A percentile compares a stretch with the other conserved stretches of the same genome.
Conservation (phyloP, 2,329 filamentous ascomycete species). For the Madurella fahalii region DNA sequence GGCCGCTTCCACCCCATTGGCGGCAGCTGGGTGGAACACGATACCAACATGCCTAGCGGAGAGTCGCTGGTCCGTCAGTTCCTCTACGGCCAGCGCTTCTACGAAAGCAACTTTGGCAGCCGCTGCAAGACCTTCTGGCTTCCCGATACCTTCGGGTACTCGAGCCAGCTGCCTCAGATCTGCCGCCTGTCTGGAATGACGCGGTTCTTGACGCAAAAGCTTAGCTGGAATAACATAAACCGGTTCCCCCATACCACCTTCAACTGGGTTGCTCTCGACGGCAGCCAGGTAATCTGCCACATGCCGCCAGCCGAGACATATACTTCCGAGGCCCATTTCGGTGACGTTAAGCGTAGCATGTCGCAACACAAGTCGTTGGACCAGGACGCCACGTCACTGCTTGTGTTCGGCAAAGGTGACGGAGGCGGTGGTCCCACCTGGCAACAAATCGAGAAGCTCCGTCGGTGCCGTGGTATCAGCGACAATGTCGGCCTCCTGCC, state of each 20-base stretch:
- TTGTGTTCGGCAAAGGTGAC: slow-evolving; percentile 95
- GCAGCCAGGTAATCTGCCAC: slow-evolving; percentile 94
- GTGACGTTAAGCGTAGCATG: slow-evolving; percentile 85
- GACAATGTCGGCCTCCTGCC: slow-evolving; percentile 82
- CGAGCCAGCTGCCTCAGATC: slow-evolving; percentile 86
- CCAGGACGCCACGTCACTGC: slow-evolving; percentile 81
- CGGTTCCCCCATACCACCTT: slow-evolving; percentile 98
- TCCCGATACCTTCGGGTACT: slow-evolving; percentile 97
- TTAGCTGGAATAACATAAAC: slow-evolving; percentile 99
- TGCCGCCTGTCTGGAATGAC: slow-evolving; percentile 94
- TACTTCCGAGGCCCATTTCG: slow-evolving; percentile 89
- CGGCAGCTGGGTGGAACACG: slow-evolving; percentile 97
- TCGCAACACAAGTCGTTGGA: slow-evolving; percentile 94
- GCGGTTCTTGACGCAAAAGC: slow-evolving; percentile 94
- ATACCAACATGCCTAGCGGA: slow-evolving; percentile 94
- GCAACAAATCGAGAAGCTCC: slow-evolving; percentile 90
- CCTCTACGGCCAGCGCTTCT: slow-evolving; percentile 90
- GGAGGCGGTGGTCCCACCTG: slow-evolving; percentile 93
- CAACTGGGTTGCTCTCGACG: slow-evolving; percentile 95
- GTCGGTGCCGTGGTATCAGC: slow-evolving; percentile 84
- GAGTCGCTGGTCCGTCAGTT: slow-evolving; percentile 94
- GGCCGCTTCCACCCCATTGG: slow-evolving; percentile 93
- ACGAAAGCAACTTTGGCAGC: slow-evolving; percentile 86
- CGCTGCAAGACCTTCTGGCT: slow-evolving; percentile 94
- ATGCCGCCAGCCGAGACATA: slow-evolving; percentile 97